Evolutionary conservation across 768 basidiomycete species (phyloP).

Genomic region (Coprinopsis sp.): DNA sequence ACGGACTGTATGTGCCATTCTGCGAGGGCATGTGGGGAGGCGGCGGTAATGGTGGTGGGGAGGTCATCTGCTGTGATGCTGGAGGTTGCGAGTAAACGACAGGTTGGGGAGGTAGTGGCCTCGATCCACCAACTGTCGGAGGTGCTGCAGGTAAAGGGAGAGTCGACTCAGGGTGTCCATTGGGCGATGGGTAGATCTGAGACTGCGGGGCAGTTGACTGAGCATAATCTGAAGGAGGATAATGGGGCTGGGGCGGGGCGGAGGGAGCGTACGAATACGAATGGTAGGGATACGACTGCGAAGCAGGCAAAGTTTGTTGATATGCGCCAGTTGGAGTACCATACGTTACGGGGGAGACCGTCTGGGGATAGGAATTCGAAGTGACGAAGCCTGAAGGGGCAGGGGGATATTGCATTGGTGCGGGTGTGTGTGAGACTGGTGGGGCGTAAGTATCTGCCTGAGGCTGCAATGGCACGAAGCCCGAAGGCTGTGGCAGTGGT

Average conservation of each 20-base stretch:
- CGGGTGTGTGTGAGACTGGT: constrained; percentile 40
- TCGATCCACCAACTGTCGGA: constrained; percentile 15
- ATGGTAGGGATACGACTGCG: constrained; percentile 30
- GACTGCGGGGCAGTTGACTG: constrained; percentile 26
- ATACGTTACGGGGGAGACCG: constrained; percentile 25
- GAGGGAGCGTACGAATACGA: constrained; percentile 33
- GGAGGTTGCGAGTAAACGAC: constrained; percentile 36
- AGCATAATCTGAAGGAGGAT: constrained; percentile 24
- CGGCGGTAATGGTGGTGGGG: constrained; percentile 20
- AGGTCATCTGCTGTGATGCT: constrained; percentile 23
- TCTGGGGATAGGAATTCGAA: constrained; percentile 20
- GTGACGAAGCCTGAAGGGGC: constrained; percentile 27
- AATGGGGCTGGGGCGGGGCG: constrained; percentile 34
- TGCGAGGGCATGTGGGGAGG: neutral
- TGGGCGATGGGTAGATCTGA: constrained; percentile 23
- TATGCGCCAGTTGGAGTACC: constrained; percentile 30
- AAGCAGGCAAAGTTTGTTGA: constrained; percentile 32
- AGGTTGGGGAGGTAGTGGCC: constrained; percentile 25
- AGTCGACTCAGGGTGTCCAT: constrained; percentile 25
- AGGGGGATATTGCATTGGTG: constrained; percentile 27
- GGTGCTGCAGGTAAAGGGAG: constrained; percentile 25
- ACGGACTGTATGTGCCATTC: neutral
- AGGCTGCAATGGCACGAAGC: constrained; percentile 31
- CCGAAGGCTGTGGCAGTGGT: constrained; percentile 42
- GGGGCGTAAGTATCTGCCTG: constrained; percentile 36